Evolutionary conservation across 768 basidiomycete species (phyloP).

Genomic region (Trametes elegans): DNA sequence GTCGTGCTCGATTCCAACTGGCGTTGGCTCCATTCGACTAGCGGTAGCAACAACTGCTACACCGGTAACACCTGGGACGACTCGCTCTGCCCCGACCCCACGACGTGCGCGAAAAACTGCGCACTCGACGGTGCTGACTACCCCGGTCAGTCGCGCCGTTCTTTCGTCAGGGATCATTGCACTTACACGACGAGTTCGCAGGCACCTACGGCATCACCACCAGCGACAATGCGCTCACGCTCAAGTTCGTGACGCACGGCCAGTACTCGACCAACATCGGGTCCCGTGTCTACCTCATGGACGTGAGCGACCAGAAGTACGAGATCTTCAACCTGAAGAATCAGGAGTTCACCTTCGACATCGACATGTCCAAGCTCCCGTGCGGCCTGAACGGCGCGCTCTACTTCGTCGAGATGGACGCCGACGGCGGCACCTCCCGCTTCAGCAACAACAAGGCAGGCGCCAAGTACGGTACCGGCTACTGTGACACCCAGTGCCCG

Average conservation of each 20-base stretch:
- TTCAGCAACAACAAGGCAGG: slow-evolving; percentile 53
- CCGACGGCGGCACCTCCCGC: slow-evolving; percentile 46
- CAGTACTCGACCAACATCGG: slow-evolving; percentile 23
- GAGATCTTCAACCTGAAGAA: slow-evolving; percentile 46
- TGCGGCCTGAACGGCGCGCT: slow-evolving; percentile 59
- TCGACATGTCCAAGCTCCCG: slow-evolving; percentile 51
- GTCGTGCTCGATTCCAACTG: slow-evolving; percentile 47
- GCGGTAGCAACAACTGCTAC: slow-evolving; percentile 36
- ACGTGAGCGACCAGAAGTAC: slow-evolving; percentile 38
- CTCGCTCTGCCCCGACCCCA: slow-evolving; percentile 31
- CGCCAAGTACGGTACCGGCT: slow-evolving; percentile 57
- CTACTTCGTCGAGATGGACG: slow-evolving; percentile 57
- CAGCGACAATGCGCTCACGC: slow-evolving; percentile 43
- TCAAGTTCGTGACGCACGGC: slow-evolving; percentile 46
- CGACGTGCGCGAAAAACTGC: slow-evolving; percentile 34
- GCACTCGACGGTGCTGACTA: slow-evolving; percentile 36
- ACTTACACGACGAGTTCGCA: too few relatives aligned
- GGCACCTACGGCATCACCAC: slow-evolving; percentile 54
- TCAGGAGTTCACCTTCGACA: slow-evolving; percentile 56
- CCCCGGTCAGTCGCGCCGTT: not conserved
- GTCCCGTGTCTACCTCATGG: slow-evolving; percentile 45
- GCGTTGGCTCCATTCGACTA: slow-evolving; percentile 27
- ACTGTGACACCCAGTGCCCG: slow-evolving; percentile 57
- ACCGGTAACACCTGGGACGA: slow-evolving; percentile 36
- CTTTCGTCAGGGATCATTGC: too few relatives aligned